Evolutionary conservation across 73 alveolate genomes (phyloP).

Genomic region (Symbiodinium natans): DNA sequence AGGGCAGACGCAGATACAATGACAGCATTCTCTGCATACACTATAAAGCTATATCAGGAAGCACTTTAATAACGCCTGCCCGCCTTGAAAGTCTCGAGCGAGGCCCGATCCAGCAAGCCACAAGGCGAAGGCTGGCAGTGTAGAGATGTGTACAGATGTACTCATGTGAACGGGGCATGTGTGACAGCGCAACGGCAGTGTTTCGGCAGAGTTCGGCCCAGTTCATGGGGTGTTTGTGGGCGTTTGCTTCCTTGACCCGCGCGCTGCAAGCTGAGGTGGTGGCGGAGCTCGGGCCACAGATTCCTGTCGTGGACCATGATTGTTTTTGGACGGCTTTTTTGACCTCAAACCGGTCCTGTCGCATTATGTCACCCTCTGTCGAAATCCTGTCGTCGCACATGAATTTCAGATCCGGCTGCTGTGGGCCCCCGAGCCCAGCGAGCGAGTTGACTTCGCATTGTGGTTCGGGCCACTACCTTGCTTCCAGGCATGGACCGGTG

Average conservation of each 20-base stretch:
- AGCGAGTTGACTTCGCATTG: conserved; percentile 52
- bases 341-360: background rate
- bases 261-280: too few relatives aligned
- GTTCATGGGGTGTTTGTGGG: too few relatives aligned
- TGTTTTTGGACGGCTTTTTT: too few relatives aligned
- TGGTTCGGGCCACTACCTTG: conserved; percentile 88
- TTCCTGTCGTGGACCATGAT: too few relatives aligned
- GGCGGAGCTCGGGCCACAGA: background rate
- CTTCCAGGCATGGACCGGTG: conserved; percentile 19
- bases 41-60: too few relatives aligned
- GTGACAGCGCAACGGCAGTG: background rate
- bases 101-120: background rate
- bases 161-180: background rate
- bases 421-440: conserved; percentile 61
- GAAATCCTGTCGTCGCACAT: background rate
- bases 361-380: background rate
- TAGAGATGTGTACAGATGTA: background rate
- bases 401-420: background rate
- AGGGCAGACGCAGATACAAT: too few relatives aligned
- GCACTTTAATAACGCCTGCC: too few relatives aligned
- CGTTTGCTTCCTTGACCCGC: too few relatives aligned
- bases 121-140: background rate
- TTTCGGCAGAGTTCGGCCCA: too few relatives aligned
- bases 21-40: too few relatives aligned
- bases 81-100: too few relatives aligned